Conservation (phyloP, 2,329 filamentous ascomycete genomes). For the Chaetomium globosum region DNA sequence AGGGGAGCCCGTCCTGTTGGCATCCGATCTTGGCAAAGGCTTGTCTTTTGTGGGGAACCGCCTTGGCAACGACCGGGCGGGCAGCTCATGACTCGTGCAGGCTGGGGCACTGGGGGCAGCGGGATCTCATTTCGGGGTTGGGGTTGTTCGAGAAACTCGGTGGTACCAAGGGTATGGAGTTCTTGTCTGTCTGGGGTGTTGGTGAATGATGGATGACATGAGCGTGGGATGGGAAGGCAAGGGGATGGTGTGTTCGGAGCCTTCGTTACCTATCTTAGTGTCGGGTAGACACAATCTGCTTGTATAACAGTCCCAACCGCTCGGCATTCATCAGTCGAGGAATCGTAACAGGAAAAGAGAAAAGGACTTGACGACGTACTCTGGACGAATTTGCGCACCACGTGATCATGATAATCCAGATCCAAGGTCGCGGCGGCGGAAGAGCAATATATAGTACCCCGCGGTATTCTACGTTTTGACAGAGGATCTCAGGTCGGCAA, state of each 20-base stretch:
- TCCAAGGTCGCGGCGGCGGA: neutral
- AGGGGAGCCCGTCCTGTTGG: constrained; percentile 21
- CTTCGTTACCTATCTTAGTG: too few relatives aligned
- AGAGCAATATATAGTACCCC: neutral
- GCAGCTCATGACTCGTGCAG: neutral
- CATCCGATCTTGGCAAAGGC: constrained; percentile 33
- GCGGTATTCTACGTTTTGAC: neutral
- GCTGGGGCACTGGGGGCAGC: too few relatives aligned
- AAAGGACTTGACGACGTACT: neutral
- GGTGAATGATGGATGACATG: neutral
- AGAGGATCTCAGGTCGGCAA: neutral
- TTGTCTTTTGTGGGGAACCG: constrained; percentile 30
- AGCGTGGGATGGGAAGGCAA: neutral
- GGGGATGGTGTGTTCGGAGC: neutral
- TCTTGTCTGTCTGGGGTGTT: neutral
- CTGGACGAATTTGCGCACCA: neutral
- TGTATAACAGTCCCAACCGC: neutral
- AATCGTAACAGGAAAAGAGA: neutral
- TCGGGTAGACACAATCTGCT: too few relatives aligned
- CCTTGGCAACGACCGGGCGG: constrained; percentile 26
- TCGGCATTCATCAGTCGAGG: too few relatives aligned
- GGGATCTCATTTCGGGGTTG: neutral
- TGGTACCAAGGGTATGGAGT: too few relatives aligned
- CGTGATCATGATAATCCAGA: neutral
- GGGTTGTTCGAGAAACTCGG: too few relatives aligned